Percentiles rank a stretch among this genome's conserved stretches.
These are phyloP conservation scores for Colletotrichum magnum DNA, from an alignment of 2,329 filamentous ascomycete species.

Conservation along the genomic window DNA sequence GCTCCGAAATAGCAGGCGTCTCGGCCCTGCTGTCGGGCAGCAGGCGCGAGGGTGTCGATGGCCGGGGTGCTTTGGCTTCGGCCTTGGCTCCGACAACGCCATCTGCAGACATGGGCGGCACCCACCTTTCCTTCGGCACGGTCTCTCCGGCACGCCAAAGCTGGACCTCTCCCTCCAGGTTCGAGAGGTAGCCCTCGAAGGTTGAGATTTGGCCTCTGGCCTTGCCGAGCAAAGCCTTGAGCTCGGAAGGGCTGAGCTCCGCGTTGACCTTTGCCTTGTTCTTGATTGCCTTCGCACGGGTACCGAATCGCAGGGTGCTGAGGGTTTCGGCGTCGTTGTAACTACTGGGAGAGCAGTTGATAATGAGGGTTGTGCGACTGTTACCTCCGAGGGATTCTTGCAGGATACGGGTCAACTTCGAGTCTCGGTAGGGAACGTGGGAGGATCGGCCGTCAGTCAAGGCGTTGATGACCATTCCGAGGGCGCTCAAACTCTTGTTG, in stretches of 20 bases:
- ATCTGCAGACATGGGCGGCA: slow-evolving; percentile 72
- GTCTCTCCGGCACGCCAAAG: slow-evolving; percentile 89
- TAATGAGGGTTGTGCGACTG: slow-evolving; percentile 96
- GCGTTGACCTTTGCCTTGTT: slow-evolving; percentile 99
- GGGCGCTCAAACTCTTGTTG: slow-evolving; percentile 98
- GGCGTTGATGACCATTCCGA: slow-evolving; percentile 99
- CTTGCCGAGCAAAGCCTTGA: slow-evolving; percentile 94
- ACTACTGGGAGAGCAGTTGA: slow-evolving; percentile 98
- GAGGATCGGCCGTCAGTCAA: slow-evolving; percentile 97
- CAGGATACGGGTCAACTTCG: slow-evolving; percentile 95
- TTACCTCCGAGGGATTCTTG: slow-evolving; percentile 99
- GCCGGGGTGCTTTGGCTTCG: slow-evolving; percentile 61
- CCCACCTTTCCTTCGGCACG: slow-evolving; percentile 93
- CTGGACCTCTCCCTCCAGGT: slow-evolving; percentile 86
- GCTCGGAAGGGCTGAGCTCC: slow-evolving; percentile 93
- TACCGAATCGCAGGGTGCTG: slow-evolving; percentile 93
- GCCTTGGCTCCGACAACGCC: slow-evolving; percentile 57
- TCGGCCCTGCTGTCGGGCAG: slow-evolving; percentile 72
- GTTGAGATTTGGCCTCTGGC: slow-evolving; percentile 90
- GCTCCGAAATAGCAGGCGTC: slow-evolving; percentile 79
- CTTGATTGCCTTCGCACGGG: slow-evolving; percentile 98
- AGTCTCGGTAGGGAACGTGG: slow-evolving; percentile 96
- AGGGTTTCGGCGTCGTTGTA: slow-evolving; percentile 98
- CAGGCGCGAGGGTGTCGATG: slow-evolving; percentile 67
- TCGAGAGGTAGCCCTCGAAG: slow-evolving; percentile 89